Percentiles rank a stretch among this genome's conserved stretches.
Conservation (phyloP, 148 eudicot genomes). For the Rhododendron williamsianum region DNA sequence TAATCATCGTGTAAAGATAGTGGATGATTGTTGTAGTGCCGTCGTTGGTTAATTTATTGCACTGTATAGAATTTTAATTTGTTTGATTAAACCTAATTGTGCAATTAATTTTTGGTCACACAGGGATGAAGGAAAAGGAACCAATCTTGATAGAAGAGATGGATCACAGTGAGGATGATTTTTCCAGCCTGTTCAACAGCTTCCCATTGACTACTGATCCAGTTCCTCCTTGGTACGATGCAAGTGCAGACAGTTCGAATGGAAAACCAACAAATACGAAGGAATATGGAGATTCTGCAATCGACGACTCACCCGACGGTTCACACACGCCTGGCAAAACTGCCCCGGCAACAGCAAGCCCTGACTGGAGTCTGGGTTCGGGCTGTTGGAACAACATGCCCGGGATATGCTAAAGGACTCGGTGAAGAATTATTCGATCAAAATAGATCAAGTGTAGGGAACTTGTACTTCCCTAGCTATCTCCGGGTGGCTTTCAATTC, state of each 20-base stretch:
- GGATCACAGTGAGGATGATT: conserved; percentile 44
- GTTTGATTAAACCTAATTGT: background rate
- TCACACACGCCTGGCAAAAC: conserved; percentile 19
- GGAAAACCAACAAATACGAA: conserved; percentile 27
- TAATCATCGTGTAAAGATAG: background rate
- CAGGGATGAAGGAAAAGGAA: conserved; percentile 21
- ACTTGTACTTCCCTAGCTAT: background rate
- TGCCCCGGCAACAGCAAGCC: conserved; percentile 20
- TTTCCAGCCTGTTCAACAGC: conserved; percentile 58
- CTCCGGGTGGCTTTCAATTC: background rate
- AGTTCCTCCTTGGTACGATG: conserved; percentile 50
- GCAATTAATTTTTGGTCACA: background rate
- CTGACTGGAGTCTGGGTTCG: conserved; percentile 27
- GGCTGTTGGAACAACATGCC: conserved; percentile 70
- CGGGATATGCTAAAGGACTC: conserved; percentile 27
- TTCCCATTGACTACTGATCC: conserved; percentile 49
- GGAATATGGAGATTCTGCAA: conserved; percentile 19
- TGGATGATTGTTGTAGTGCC: background rate
- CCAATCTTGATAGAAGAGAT: conserved; percentile 14
- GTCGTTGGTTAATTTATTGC: background rate
- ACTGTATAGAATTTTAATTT: background rate
- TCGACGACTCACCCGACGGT: conserved; percentile 19
- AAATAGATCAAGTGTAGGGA: background rate
- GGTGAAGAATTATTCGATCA: background rate
- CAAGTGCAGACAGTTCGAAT: conserved; percentile 23